These are phyloP conservation scores for Dorcoceras hygrometricum DNA, from an alignment of 257 asterid genomes.

Conservation along the genomic window DNA sequence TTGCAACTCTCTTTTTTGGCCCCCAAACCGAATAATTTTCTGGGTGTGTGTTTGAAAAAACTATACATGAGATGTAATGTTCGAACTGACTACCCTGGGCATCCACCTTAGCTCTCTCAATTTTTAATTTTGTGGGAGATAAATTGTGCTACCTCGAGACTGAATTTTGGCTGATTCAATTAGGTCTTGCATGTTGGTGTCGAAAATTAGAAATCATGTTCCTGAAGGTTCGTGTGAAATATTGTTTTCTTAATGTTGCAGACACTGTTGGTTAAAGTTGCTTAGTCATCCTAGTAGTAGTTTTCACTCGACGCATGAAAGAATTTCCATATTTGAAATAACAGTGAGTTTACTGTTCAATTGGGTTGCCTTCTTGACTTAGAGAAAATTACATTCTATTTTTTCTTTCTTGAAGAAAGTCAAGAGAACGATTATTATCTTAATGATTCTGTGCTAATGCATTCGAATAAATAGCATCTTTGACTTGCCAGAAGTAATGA, in stretches of 20 bases:
- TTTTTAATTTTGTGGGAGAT: not conserved
- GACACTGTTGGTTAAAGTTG: not conserved
- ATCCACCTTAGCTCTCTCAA: not conserved
- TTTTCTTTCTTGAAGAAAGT: not conserved
- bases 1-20: not conserved
- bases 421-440: constrained; percentile 1
- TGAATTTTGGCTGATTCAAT: not conserved
- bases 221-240: not conserved
- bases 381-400: not conserved
- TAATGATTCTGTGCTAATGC: constrained; percentile 3
- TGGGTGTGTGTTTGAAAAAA: constrained; percentile 1
- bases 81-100: not conserved
- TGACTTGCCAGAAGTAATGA: not conserved
- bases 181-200: not conserved
- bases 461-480: not conserved
- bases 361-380: not conserved
- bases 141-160: not conserved
- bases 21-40: not conserved
- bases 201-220: not conserved
- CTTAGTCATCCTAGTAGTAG: constrained; percentile 4
- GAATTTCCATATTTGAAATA: constrained; percentile 17
- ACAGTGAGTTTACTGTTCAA: not conserved
- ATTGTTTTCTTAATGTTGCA: not conserved
- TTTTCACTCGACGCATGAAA: not conserved
- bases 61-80: constrained; percentile 2